Evolutionary conservation across 768 basidiomycete species (phyloP).

Genomic region (Amanita exitialis): DNA sequence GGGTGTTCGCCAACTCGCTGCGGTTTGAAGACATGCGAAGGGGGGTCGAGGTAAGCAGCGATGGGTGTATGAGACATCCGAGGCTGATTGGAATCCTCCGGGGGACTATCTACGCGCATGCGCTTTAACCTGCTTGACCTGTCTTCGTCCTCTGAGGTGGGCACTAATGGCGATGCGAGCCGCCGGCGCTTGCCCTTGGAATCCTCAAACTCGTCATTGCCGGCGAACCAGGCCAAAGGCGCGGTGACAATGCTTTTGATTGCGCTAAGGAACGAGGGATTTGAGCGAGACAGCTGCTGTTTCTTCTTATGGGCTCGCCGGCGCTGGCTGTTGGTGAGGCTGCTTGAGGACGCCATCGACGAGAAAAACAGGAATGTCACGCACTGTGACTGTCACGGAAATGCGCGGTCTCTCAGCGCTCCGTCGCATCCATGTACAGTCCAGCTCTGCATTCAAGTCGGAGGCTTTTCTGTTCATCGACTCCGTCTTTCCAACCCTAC

Average conservation of each 20-base stretch:
- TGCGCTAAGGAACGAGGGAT: constrained; percentile 48
- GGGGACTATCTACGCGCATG: constrained; percentile 43
- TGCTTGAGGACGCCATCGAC: constrained; percentile 27
- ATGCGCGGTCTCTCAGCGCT: not conserved
- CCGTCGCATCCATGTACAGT: not conserved
- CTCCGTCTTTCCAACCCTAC: constrained; percentile 66
- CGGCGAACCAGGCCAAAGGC: constrained; percentile 47
- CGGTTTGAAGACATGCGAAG: constrained; percentile 30
- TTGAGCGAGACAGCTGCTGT: constrained; percentile 36
- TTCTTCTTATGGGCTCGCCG: constrained; percentile 17
- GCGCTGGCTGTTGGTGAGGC: constrained; percentile 18
- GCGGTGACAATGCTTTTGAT: constrained; percentile 61
- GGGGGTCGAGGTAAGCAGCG: constrained; percentile 45
- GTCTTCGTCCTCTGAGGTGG: constrained; percentile 19
- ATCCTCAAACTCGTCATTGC: constrained; percentile 39
- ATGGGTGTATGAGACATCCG: constrained; percentile 11
- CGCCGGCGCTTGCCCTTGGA: constrained; percentile 48
- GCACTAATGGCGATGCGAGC: constrained; percentile 13
- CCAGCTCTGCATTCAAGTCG: constrained; percentile 9
- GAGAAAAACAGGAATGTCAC: constrained; percentile 17
- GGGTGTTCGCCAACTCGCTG: constrained; percentile 13
- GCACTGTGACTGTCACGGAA: not conserved
- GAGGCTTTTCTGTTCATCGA: constrained; percentile 66
- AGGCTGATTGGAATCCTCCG: constrained; percentile 20
- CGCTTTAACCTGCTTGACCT: constrained; percentile 34